These are phyloP conservation scores for Coprinopsis cinerea DNA, from an alignment of 768 basidiomycete genomes.

Conservation along the genomic window DNA sequence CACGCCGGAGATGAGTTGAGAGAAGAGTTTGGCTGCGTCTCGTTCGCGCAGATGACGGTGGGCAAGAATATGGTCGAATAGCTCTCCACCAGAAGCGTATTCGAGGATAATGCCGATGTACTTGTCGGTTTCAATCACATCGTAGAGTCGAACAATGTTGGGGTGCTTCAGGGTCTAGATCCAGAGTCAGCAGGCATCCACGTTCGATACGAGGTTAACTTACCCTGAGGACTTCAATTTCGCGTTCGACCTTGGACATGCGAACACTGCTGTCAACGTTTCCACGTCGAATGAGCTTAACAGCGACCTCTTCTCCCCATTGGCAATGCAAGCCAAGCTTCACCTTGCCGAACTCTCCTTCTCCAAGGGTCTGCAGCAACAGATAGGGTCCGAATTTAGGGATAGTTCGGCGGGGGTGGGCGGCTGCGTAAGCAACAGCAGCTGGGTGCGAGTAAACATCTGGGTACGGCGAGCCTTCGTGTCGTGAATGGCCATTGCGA, in stretches of 20 bases:
- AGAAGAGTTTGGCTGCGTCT: slow-evolving; percentile 93
- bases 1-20: slow-evolving; percentile 96
- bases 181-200: slow-evolving; percentile 14
- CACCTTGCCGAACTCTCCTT: slow-evolving; percentile 98
- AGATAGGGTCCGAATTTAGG: slow-evolving; percentile 96
- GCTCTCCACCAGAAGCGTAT: slow-evolving; percentile 96
- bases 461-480: slow-evolving; percentile 41
- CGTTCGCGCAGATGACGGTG: slow-evolving; percentile 93
- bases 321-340: slow-evolving; percentile 92
- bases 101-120: slow-evolving; percentile 99
- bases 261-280: slow-evolving; percentile 83
- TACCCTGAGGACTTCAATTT: slow-evolving; percentile 95
- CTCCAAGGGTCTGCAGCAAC: slow-evolving; percentile 91
- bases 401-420: slow-evolving; percentile 80
- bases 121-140: slow-evolving; percentile 99
- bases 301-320: slow-evolving; percentile 98
- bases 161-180: slow-evolving; percentile 88
- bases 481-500: slow-evolving; percentile 25
- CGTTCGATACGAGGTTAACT: slow-evolving; percentile 24
- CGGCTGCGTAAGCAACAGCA: slow-evolving; percentile 73
- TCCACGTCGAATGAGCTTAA: slow-evolving; percentile 91
- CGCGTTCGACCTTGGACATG: slow-evolving; percentile 93
- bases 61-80: slow-evolving; percentile 98
- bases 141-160: slow-evolving; percentile 96
- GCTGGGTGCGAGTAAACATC: slow-evolving; percentile 85